A percentile compares a stretch with the other conserved stretches of the same genome.
phyloP scores from a whole-genome alignment of 768 basidiomycete genomes.

The Leccinum rimulosum region DNA sequence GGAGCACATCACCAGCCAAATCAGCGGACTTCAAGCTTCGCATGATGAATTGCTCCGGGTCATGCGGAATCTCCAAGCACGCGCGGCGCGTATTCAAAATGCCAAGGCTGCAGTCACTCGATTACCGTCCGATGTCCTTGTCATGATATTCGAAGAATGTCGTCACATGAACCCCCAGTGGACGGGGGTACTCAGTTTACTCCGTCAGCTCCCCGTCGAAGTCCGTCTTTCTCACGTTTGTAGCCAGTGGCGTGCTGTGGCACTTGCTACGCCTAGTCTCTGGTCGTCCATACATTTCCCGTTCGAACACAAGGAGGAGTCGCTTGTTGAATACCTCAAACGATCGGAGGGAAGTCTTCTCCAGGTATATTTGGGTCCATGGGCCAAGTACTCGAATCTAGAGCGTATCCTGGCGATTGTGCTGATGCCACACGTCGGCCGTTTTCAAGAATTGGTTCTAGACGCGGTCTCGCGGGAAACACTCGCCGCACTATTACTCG shows the following conservation, averaged over 20 bases:
- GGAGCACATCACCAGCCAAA: constrained; percentile 25
- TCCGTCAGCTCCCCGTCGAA: constrained; percentile 33
- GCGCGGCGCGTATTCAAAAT: constrained; percentile 33
- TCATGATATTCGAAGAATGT: constrained; percentile 32
- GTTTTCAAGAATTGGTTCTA: constrained; percentile 30
- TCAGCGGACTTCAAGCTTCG: constrained; percentile 27
- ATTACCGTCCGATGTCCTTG: constrained; percentile 31
- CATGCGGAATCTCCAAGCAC: constrained; percentile 28
- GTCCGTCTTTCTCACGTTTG: constrained; percentile 35
- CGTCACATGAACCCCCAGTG: constrained; percentile 32
- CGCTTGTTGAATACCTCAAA: constrained; percentile 31
- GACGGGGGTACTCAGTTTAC: constrained; percentile 31
- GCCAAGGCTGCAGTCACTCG: constrained; percentile 28
- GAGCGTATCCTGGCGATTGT: constrained; percentile 24
- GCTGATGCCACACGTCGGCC: constrained; percentile 29
- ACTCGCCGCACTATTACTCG: constrained; percentile 19
- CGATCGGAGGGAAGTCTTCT: constrained; percentile 32
- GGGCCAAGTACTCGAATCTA: constrained; percentile 31
- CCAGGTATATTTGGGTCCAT: constrained; percentile 33
- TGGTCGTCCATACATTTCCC: constrained; percentile 36
- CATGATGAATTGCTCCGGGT: constrained; percentile 27
- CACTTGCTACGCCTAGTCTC: constrained; percentile 33
- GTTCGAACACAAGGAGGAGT: constrained; percentile 29
- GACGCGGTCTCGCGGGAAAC: constrained; percentile 32
- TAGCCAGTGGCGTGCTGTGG: constrained; percentile 34